Conservation (phyloP, 768 basidiomycete genomes). For the Naganishia kalamii region DNA sequence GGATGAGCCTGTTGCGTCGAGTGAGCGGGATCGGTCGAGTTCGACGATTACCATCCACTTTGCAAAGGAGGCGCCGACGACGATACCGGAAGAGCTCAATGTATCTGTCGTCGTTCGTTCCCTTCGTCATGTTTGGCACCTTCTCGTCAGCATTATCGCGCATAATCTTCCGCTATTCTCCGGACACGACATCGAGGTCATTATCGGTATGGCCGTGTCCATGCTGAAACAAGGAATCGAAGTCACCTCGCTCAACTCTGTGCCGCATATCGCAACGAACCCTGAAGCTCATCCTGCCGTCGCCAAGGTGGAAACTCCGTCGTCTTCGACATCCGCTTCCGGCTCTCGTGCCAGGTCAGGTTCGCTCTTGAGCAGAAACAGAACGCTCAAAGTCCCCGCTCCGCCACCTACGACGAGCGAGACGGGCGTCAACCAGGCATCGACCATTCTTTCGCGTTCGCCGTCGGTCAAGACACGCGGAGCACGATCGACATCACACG, state of each 20-base stretch:
- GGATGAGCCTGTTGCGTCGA: not conserved
- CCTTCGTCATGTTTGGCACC: constrained; percentile 30
- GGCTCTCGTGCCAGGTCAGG: constrained; percentile 3
- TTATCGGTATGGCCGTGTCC: constrained; percentile 27
- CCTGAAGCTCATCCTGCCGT: not conserved
- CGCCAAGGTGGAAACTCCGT: not conserved
- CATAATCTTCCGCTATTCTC: constrained; percentile 38
- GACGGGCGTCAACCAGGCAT: not conserved
- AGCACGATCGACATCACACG: not conserved
- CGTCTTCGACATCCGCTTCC: not conserved
- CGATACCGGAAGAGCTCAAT: not conserved
- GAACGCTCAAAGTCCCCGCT: constrained; percentile 8
- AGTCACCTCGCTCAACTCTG: not conserved
- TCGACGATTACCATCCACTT: constrained; percentile 11
- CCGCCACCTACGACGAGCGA: constrained; percentile 1
- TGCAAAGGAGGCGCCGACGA: not conserved
- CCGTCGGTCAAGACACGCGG: not conserved
- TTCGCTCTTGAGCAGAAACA: not conserved
- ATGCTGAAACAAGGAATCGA: constrained; percentile 6
- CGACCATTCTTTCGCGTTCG: not conserved
- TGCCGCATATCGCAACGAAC: not conserved
- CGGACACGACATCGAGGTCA: constrained; percentile 29
- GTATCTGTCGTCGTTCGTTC: not conserved
- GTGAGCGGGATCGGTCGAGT: constrained; percentile 2
- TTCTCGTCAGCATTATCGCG: constrained; percentile 34